Base-by-base conservation (phyloP, 805 yeast species). In the Candida tammaniensis region DNA sequence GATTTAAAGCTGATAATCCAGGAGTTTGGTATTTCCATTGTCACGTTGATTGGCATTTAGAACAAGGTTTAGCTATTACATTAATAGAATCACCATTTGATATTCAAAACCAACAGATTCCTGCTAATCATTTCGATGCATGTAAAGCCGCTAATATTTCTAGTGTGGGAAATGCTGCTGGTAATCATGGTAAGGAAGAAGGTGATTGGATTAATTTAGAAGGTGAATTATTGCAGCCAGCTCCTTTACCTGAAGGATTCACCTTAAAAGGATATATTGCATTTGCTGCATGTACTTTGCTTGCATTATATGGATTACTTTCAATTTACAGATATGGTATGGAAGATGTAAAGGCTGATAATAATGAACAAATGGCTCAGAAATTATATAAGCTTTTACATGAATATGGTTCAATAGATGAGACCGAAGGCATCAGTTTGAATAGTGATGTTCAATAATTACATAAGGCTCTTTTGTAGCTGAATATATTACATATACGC, bases 1-100 rank as follows among this genome's bases (percentile, higher is more conserved):
- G 98, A 57, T 91, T 88, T 72, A 77, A 75, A 54, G 95, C 98
- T 35, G 81, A 84, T 57, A 93, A 93, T 61, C 98, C 98, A 20
- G 98, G 98, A 69, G 89, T 89, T 27, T 91, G 98, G 98, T 77
- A 81, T 61, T 93, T 93, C 94, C 98, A 91, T 68, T 91, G 98
- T 65, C 98, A 91, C 60, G 84, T 93, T 53, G 98, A 93, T 60
- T 91, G 98, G 98, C 98, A 93, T 68, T 75, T 91, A 71, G 74
- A 80, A 53, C 98, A 93, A 70, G 98, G 98, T 54, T 74, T 91
- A 51, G 95, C 95, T 9, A 50, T 88, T 36, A 69, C 72, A 8
- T 66, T 93, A 27, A 65, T 91, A 35, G 98, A 91, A 66, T 96
- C 87, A 36, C 98, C 98, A 18, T 47, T 58, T 8, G 71, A 72